Base-by-base conservation (phyloP, 2,329 filamentous ascomycete species). In the Clarireedia homoeocarpa region DNA sequence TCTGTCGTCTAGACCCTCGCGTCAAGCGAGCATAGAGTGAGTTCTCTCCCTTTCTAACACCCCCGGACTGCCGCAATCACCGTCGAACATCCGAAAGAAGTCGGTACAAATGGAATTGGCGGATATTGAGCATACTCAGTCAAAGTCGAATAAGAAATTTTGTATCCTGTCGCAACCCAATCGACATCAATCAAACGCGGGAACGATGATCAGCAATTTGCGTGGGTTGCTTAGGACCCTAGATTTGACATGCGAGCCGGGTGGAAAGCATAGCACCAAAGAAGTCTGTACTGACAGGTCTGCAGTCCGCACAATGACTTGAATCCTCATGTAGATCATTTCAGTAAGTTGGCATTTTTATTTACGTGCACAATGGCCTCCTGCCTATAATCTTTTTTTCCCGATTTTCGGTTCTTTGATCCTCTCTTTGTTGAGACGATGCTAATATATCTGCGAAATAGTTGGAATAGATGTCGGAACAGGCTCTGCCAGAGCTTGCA, bases 401-500 rank as follows among this genome's bases (percentile, higher is more conserved):
- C 17, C 39, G 4, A 15, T n/a, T 17, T 17, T 17, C 39, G 14
- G 23, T 23, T 27, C 45, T 26, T 26, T 7, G 15, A 15, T 20
- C n/a, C 20, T 14, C 15, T 14, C 23, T 20, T 20, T 36, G 23
- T 51, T 20, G 6, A 51, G n/a, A 45, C 42, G 6, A 17, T 15
- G 26, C 53, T 55, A 36, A 55, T 38, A 38, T 34, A 38, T 36
- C 10, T 36, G 26, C 27, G 30, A 38, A 50, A 50, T 15, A 56
- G 53, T 97, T 68, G 92, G 92, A 59, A 89, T 99, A 65, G 94
- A 99, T 74, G 92, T 99, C 51, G 94, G 94, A 52, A 99, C 94
- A 20, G 94, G 94, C 55, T 96, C 90, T 70, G 94, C 92, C 40
- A 84, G 94, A 69, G 94, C 94, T 54, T 97, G 94, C 73, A 90